phyloP scores from a whole-genome alignment of 164 flowering plant species.

The Amborella trichopoda region DNA sequence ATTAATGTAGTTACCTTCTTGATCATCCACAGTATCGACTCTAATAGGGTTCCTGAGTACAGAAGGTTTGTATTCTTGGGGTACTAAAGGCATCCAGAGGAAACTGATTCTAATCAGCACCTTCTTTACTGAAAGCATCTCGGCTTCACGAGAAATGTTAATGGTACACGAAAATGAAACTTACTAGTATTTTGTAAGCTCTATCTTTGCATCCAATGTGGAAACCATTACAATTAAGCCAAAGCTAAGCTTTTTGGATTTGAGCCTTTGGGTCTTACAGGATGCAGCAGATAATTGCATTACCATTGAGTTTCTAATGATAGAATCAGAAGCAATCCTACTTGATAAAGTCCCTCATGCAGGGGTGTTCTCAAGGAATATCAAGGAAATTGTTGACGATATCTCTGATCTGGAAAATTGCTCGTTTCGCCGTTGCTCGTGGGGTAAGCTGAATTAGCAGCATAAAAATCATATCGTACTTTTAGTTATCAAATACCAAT shows the following conservation, averaged over 20 bases:
- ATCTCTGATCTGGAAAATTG: constrained; percentile 69
- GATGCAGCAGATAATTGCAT: constrained; percentile 74
- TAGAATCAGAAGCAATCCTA: constrained; percentile 44
- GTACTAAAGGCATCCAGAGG: constrained; percentile 38
- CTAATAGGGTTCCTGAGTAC: constrained; percentile 38
- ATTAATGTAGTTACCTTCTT: too few species aligned
- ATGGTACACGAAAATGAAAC: constrained; percentile 21
- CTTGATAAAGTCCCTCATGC: constrained; percentile 5
- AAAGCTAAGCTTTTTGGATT: neutral
- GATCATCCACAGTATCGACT: constrained; percentile 28
- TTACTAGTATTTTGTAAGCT: neutral
- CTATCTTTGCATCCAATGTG: neutral
- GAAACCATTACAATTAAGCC: too few species aligned
- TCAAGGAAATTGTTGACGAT: constrained; percentile 32
- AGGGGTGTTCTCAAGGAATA: constrained; percentile 19
- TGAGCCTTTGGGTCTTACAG: constrained; percentile 15
- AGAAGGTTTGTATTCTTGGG: constrained; percentile 52
- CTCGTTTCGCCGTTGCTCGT: constrained; percentile 34
- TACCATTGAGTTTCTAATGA: constrained; percentile 51
- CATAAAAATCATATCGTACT: too few species aligned
- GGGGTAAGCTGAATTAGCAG: constrained; percentile 38
- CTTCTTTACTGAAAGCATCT: constrained; percentile 20
- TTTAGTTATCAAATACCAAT: too few species aligned
- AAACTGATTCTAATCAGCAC: constrained; percentile 51
- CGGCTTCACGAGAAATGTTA: constrained; percentile 29